Evolutionary conservation across 169 alveolate genomes (phyloP).

Genomic region (Babesia ovis): DNA sequence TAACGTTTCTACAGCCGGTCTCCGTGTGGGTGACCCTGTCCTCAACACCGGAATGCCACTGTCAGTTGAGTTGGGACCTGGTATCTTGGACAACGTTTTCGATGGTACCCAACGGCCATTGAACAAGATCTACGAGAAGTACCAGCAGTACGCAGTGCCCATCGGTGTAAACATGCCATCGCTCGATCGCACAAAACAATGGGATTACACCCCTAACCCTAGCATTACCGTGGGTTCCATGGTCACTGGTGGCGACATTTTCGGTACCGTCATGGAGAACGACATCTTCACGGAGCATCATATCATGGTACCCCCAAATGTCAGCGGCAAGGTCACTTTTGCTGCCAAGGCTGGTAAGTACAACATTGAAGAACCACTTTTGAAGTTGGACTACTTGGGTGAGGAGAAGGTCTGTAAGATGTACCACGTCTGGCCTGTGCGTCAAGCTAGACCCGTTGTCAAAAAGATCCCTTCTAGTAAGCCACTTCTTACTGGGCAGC

Average conservation of each 20-base stretch:
- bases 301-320: conserved; percentile 96
- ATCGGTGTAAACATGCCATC: conserved; percentile 94
- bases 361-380: conserved; percentile 84
- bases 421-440: conserved; percentile 98
- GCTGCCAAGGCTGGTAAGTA: conserved; percentile 93
- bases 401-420: conserved; percentile 85
- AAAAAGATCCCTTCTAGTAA: conserved; percentile 85
- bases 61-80: conserved; percentile 98
- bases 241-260: conserved; percentile 97
- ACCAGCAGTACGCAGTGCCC: conserved; percentile 90
- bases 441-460: conserved; percentile 96
- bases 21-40: conserved; percentile 98
- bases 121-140: conserved; percentile 88
- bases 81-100: conserved; percentile 92
- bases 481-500: conserved; percentile 97
- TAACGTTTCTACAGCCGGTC: conserved; percentile 85
- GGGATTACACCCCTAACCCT: conserved; percentile 91
- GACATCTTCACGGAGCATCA: conserved; percentile 92
- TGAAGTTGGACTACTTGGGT: conserved; percentile 89
- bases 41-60: conserved; percentile 95
- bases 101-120: conserved; percentile 99
- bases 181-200: conserved; percentile 88
- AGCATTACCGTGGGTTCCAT: conserved; percentile 89
- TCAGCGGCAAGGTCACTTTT: conserved; percentile 91
- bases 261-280: conserved; percentile 94